These are phyloP conservation scores for Margaritispora aquatica DNA, from an alignment of 495 filamentous ascomycete genomes.

Conservation along the genomic window DNA sequence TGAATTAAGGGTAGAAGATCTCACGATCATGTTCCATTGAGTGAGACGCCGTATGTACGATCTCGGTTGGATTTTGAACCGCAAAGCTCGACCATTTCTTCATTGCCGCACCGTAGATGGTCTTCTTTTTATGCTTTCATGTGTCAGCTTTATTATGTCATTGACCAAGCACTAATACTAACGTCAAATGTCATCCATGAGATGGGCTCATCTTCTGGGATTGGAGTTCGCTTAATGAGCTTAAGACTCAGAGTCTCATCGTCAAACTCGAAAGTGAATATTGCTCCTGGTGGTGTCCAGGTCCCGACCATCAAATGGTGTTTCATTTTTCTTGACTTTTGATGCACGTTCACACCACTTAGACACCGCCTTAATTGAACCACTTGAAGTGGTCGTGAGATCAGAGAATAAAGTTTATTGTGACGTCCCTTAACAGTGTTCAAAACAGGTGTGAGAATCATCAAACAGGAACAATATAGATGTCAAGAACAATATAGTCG, in stretches of 20 bases:
- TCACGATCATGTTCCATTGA: constrained; percentile 56
- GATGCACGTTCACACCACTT: no score
- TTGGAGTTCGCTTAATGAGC: constrained; percentile 69
- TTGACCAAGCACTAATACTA: constrained; percentile 23
- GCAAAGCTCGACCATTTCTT: constrained; percentile 82
- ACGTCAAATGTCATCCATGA: constrained; percentile 88
- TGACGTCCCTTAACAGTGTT: no score
- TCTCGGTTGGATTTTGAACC: constrained; percentile 70
- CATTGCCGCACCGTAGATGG: constrained; percentile 82
- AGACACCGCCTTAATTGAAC: background rate
- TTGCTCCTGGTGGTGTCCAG: constrained; percentile 78
- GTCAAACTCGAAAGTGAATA: constrained; percentile 80
- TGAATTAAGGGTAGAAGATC: constrained; percentile 19
- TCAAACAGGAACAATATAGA: background rate
- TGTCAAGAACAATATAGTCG: background rate
- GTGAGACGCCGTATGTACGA: constrained; percentile 67
- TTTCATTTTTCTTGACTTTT: constrained; percentile 40
- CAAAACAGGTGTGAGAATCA: no score
- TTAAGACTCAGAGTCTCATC: constrained; percentile 65
- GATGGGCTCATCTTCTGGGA: constrained; percentile 75
- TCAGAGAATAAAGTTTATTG: no score
- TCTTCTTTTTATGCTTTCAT: constrained; percentile 61
- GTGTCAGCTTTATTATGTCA: background rate
- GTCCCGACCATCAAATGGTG: constrained; percentile 82
- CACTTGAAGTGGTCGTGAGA: background rate